A percentile compares a stretch with the other conserved stretches of the same genome.
These are phyloP conservation scores for Populus deltoides DNA, from an alignment of 345 rosid species.

Conservation along the genomic window DNA sequence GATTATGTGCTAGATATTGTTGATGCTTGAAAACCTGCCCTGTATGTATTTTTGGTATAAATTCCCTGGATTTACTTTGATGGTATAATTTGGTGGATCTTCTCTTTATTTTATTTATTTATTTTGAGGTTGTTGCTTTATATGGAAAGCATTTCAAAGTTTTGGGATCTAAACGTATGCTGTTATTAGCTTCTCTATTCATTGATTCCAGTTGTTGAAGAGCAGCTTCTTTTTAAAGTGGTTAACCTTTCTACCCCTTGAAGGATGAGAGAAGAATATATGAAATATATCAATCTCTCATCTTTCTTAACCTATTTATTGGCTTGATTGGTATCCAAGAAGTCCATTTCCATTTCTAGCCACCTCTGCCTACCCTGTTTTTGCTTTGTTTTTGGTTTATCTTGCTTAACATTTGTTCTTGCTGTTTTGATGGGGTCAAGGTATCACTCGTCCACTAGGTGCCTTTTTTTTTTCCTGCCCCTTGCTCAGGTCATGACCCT, in stretches of 20 bases:
- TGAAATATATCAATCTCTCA: background rate
- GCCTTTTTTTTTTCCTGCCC: background rate
- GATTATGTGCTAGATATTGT: background rate
- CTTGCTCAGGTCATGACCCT: constrained; percentile 1
- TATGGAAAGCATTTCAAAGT: background rate
- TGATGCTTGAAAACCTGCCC: background rate
- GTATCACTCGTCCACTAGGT: background rate
- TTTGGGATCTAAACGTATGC: constrained; percentile 10
- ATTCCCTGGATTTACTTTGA: background rate
- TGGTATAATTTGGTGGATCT: background rate
- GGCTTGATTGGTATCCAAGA: constrained; percentile 3
- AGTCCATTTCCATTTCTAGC: background rate
- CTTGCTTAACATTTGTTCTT: background rate
- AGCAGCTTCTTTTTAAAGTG: background rate
- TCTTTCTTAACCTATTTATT: background rate
- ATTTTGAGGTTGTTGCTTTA: background rate
- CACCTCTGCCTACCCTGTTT: background rate
- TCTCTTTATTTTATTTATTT: background rate
- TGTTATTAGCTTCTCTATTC: constrained; percentile 9
- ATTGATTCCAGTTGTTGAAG: constrained; percentile 10
- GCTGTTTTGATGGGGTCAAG: constrained; percentile 9
- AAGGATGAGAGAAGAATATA: constrained; percentile 4
- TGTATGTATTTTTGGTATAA: background rate
- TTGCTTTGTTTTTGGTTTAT: background rate
- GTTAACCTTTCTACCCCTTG: constrained; percentile 27